Evolutionary conservation across 2,329 filamentous ascomycete genomes (phyloP), one percentile per base, ranked within the genome.

Genomic region (Claviceps paspali): DNA sequence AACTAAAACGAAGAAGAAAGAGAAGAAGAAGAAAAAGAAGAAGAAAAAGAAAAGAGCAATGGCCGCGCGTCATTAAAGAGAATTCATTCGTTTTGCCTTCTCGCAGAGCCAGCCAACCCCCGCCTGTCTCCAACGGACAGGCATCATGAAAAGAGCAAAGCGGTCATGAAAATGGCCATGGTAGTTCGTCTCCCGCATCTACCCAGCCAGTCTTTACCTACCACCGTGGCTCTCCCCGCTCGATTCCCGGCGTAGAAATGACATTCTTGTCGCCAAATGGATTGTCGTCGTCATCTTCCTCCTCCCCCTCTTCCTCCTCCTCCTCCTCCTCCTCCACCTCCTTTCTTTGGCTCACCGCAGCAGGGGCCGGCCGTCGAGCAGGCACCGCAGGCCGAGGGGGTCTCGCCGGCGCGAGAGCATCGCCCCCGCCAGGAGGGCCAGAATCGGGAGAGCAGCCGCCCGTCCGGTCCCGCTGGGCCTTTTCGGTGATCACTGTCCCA

Each of bases 251-350:
- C 24, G 56, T 57, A 10, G 56, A 52, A 32, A 83, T 68, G 4
- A 76, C 82, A 52, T 93, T 87, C 29, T 72, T 73, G 54, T 94
- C 85, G 4, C 82, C 83, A 55, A 94, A 94, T 0, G 86, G 86
- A 52, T 93, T 75, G 44, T 91, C 72, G n/a, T 86, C 81, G 30
- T 85, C 79, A n/a, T 82, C 77, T 6, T 82, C 77, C 3, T 30
- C 29, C 9, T 31, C 29, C 1, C 21, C 18, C 51, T 93, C 75
- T 44, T 91, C 72, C n/a, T 91, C 72, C n/a, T 86, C 81, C 31
- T 85, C 79, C 6, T 82, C 77, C 3, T 67, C 72, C 12, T 67
- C 69, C 66, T 62, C 41, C 68, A 62, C 23, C 17, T 27, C 11
- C 26, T 27, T 27, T 11, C 8, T 10, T 11, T 27, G 11, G 63